Evolutionary conservation across 257 asterid species (phyloP).

Genomic region (Petunia secreta): DNA sequence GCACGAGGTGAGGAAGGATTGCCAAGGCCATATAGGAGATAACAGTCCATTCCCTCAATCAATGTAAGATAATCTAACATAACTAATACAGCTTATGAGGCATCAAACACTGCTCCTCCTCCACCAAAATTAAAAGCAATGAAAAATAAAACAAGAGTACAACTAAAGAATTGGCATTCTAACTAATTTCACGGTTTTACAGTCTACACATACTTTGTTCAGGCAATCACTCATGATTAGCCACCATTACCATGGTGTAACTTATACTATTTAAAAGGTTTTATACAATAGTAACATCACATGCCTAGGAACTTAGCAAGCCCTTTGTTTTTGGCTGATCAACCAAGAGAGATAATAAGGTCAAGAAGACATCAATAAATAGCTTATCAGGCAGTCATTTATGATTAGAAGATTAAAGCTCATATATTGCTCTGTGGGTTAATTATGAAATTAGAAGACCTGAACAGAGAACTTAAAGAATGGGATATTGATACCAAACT

Average conservation of each 20-base stretch:
- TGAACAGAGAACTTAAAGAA: background rate
- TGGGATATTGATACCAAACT: background rate
- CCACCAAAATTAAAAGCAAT: background rate
- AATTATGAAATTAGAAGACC: background rate
- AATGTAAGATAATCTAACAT: conserved; percentile 9
- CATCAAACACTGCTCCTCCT: background rate
- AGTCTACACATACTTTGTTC: background rate
- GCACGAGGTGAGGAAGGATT: conserved; percentile 6
- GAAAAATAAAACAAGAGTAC: background rate
- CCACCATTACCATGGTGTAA: background rate
- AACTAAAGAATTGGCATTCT: background rate
- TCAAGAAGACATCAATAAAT: background rate
- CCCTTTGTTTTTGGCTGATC: background rate
- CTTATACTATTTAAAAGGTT: background rate
- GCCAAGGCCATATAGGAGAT: background rate
- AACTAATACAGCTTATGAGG: conserved; percentile 11
- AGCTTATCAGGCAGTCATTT: conserved; percentile 8
- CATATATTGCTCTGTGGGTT: background rate
- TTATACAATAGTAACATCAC: conserved; percentile 3
- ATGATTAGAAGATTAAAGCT: background rate
- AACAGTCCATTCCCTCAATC: background rate
- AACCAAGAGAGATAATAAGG: conserved; percentile 10
- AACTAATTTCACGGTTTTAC: background rate
- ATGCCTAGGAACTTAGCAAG: background rate
- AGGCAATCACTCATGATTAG: conserved; percentile 10